phyloP scores from a whole-genome alignment of 1,139 yeast species.

The Debaryomycetaceae sp. region DNA sequence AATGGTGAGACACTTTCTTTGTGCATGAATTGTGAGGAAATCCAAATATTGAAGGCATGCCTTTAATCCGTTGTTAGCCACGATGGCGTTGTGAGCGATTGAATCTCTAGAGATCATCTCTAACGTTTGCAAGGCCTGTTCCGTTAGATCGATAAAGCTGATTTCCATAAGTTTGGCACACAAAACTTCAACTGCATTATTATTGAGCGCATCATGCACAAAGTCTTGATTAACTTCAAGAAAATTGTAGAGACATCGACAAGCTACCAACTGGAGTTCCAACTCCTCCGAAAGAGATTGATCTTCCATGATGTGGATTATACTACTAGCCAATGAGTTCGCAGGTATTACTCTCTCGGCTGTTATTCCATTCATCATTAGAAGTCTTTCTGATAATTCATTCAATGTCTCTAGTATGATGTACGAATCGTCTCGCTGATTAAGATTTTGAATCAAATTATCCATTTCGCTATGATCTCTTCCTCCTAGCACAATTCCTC shows the following conservation, averaged over 20 bases:
- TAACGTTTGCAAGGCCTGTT: slow-evolving; percentile 79
- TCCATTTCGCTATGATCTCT: slow-evolving; percentile 31
- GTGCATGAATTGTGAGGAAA: slow-evolving; percentile 87
- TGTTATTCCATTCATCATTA: slow-evolving; percentile 65
- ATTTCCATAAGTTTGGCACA: slow-evolving; percentile 70
- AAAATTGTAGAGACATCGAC: slow-evolving; percentile 80
- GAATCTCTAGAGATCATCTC: slow-evolving; percentile 63
- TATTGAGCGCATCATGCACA: slow-evolving; percentile 59
- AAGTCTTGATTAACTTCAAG: slow-evolving; percentile 74
- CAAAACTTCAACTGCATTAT: slow-evolving; percentile 65
- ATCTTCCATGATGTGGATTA: slow-evolving; percentile 59
- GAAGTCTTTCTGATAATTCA: slow-evolving; percentile 57
- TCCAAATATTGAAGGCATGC: slow-evolving; percentile 77
- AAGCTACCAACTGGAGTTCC: slow-evolving; percentile 78
- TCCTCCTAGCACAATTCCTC: slow-evolving; percentile 33
- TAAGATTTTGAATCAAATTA: slow-evolving; percentile 39
- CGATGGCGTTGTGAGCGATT: slow-evolving; percentile 46
- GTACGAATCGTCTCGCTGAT: slow-evolving; percentile 45
- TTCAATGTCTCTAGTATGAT: slow-evolving; percentile 54
- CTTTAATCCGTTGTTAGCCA: slow-evolving; percentile 58
- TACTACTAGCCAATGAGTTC: slow-evolving; percentile 48
- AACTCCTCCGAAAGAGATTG: slow-evolving; percentile 60
- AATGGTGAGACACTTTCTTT: slow-evolving; percentile 73
- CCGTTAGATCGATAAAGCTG: slow-evolving; percentile 82
- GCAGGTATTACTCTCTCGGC: slow-evolving; percentile 68